Evolutionary conservation across 768 basidiomycete genomes (phyloP), one percentile per base, ranked within the genome.

Genomic region (Nidularia sp.): DNA sequence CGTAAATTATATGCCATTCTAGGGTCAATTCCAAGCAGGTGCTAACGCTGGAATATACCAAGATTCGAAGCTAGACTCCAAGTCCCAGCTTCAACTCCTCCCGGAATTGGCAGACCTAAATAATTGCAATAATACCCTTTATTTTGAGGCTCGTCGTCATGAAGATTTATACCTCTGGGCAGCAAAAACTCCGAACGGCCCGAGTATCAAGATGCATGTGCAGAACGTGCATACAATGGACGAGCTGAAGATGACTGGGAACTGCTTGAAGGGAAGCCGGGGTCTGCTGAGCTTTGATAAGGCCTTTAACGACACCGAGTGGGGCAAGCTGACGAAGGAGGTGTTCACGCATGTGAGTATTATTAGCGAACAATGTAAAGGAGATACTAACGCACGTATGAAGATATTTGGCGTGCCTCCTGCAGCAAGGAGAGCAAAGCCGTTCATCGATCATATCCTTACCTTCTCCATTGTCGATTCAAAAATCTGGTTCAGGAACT

Each of bases 151-250:
- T 6, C 84, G 97, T 47, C 76, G 94, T 49, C 93, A 98, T 61
- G 93, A 97, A 64, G 96, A 98, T 62, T 75, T 99, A 47, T 99
- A 98, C 63, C 68, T 98, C 53, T 99, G 97, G 97, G 88, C 93
- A 33, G 85, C 90, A 9, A 95, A 98, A 68, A 91, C 94, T 34
- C 97, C 97, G 18, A 99, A 99, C 62, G 97, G 97, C 7, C 97
- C 97, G 10, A 95, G 90, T 63, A 84, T 95, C 64, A 98, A 98
- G 69, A 80, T 98, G 77, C 97, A 98, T 64, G 96, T 98, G 12
- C 95, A 97, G 71, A 99, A 98, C 64, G 79, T 96, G 50, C 97
- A 99, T 68, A 99, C 97, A 42, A 98, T 98, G 97, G 97, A 98
- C 71, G 97, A 99, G 69, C 78, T 99, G 57, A 98, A 98, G 75